Conservation (phyloP, 495 filamentous ascomycete genomes). For the Daldinia bambusicola region DNA sequence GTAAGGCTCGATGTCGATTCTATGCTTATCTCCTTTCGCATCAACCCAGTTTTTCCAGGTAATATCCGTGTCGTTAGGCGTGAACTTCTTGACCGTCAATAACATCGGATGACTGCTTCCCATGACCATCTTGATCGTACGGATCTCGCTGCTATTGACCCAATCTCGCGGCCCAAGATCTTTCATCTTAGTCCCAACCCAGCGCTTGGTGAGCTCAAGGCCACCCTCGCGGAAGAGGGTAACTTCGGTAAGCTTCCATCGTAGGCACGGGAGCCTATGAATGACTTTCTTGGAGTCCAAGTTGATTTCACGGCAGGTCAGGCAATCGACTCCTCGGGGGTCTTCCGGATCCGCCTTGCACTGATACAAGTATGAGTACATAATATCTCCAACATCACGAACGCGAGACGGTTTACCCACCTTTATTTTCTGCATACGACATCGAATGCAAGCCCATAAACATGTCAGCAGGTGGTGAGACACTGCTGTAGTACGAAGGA, state of each 20-base stretch:
- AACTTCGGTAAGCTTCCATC: slow-evolving; percentile 53
- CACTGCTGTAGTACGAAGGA: slow-evolving; percentile 3
- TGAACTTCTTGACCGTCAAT: slow-evolving; percentile 50
- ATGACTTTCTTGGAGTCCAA: slow-evolving; percentile 57
- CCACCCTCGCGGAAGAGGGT: slow-evolving; percentile 53
- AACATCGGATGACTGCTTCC: slow-evolving; percentile 48
- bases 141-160: slow-evolving; percentile 32
- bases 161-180: slow-evolving; percentile 49
- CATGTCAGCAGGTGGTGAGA: slow-evolving; percentile 22
- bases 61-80: slow-evolving; percentile 46
- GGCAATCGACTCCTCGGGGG: slow-evolving; percentile 47
- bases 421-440: slow-evolving; percentile 55
- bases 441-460: slow-evolving; percentile 55
- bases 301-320: slow-evolving; percentile 50
- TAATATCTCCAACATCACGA: slow-evolving; percentile 12
- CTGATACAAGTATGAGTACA: slow-evolving; percentile 34
- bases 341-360: slow-evolving; percentile 46
- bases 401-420: slow-evolving; percentile 47
- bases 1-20: slow-evolving; percentile 46
- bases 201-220: slow-evolving; percentile 53
- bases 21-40: slow-evolving; percentile 27
- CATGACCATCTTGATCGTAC: slow-evolving; percentile 49
- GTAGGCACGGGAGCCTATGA: slow-evolving; percentile 54
- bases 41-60: slow-evolving; percentile 46
- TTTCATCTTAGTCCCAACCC: slow-evolving; percentile 50